Evolutionary conservation across 2,329 filamentous ascomycete species (phyloP), one percentile per base, ranked within the genome.

Genomic region (Fusarium ramigenum): DNA sequence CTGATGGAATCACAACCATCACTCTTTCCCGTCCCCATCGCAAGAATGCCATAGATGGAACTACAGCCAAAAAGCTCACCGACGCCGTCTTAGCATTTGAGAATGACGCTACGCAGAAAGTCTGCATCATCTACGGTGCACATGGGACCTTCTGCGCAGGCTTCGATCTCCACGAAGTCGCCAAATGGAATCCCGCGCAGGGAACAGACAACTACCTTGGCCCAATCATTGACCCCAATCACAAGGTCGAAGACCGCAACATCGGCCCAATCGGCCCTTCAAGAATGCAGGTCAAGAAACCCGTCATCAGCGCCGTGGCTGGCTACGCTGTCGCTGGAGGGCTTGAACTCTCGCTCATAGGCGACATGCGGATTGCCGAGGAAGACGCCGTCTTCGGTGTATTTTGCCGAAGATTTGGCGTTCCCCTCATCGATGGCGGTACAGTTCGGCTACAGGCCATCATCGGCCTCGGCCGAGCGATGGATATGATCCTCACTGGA

Each of bases 401-500:
- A 1, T 66, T 67, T 3, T 67, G 64, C 21, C 64, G 64, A 14
- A 43, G 65, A 36, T 68, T 68, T 28, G 65, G 65, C 12, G 65
- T 68, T 2, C 63, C 65, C 10, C 65, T 68, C 25, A 68, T 68
- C 4, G 65, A 68, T 2, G 65, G 65, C 14, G 65, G 63, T 3
- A 68, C 63, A 0, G 65, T 68, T 37, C 65, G 65, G 10, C 56
- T 68, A 10, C 65, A 68, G 21, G 65, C 65, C 8, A 68, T 49
- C 4, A 62, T 68, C 9, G 65, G 65, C 19, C 34, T 68, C 2
- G 65, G 63, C 0, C 30, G 65, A 21, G 65, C 65, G 3, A 52
- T 68, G 36, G 65, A 68, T 9, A 68, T 68, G 63, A 68, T 68
- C 2, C 63, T 68, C 5, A 68, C 65, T 9, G 65, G 63, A 3